Percentiles rank a stretch among this genome's conserved stretches.
phyloP scores from a whole-genome alignment of 2,329 filamentous ascomycete species.

The Xylaria sp. region DNA sequence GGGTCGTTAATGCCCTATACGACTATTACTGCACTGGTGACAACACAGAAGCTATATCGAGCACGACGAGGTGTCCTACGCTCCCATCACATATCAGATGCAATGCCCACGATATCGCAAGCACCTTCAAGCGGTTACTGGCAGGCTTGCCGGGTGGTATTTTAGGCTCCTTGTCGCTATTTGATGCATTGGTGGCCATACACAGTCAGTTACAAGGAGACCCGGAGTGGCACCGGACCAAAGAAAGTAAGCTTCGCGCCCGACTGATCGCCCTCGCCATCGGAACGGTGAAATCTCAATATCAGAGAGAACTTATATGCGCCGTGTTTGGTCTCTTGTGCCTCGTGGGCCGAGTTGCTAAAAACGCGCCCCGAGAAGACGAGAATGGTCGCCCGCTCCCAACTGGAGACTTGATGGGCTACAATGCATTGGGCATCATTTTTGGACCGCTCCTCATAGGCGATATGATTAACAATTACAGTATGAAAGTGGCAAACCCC shows the following conservation, averaged over 20 bases:
- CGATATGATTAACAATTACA: constrained; percentile 64
- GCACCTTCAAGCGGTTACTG: constrained; percentile 73
- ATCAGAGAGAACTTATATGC: constrained; percentile 71
- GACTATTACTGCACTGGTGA: constrained; percentile 69
- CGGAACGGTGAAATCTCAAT: constrained; percentile 66
- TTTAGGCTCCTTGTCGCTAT: constrained; percentile 68
- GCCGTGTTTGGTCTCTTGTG: constrained; percentile 73
- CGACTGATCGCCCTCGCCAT: constrained; percentile 73
- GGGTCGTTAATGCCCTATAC: constrained; percentile 67
- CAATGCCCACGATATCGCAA: constrained; percentile 72
- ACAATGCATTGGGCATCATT: constrained; percentile 68
- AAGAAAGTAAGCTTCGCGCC: constrained; percentile 67
- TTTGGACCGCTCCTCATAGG: constrained; percentile 73
- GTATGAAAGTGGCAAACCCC: constrained; percentile 57
- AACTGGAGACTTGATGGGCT: constrained; percentile 71
- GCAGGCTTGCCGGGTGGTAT: constrained; percentile 72
- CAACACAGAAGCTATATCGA: constrained; percentile 61
- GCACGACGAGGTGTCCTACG: constrained; percentile 67
- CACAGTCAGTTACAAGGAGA: constrained; percentile 64
- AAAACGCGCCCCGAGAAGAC: constrained; percentile 64
- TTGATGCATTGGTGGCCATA: constrained; percentile 71
- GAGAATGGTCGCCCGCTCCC: constrained; percentile 62
- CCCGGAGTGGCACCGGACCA: constrained; percentile 62
- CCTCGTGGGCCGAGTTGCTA: constrained; percentile 67
- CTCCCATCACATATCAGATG: constrained; percentile 69